Base-by-base conservation (phyloP, 345 rosid species). In the Psidium guajava region DNA sequence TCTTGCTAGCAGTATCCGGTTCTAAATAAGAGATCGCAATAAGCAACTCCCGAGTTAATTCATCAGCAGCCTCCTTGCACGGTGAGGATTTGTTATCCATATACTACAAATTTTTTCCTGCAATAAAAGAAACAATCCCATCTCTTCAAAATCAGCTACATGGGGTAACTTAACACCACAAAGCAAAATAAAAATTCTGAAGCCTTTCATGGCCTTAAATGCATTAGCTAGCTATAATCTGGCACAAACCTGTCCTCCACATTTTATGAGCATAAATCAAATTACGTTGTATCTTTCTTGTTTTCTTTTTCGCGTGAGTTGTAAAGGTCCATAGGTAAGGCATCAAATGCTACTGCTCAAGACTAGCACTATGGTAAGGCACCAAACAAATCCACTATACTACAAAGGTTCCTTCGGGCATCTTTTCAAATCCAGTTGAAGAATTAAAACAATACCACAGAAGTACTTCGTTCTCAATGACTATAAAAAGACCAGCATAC, bases 21-120 rank as follows among this genome's bases (percentile, higher is more conserved):
- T 52, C 21, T 15, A n/a, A 83, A 59, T 74, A 24, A 25, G 87
- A 86, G 69, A 83, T 86, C 6, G 85, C 85, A 2, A 86, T 86
- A 59, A 86, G 87, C 27, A 54, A 73, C 83, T 86, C 85, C 53
- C 87, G 85, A 32, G 83, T 64, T 82, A 83, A 49, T 40, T 82
- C 87, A 55, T 53, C 51, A 22, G 82, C 81, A 44, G 83, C 81
- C 85, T 86, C 82, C 82, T 54, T 52, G 61, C 10, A 27, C 14
- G 82, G 73, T 40, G 85, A 13, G 27, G 85, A 18, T 42, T 86
- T 77, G 44, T 18, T 57, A 73, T 80, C 86, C 86, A 85, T 85
- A 16, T 75, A 75, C 57, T 24, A 25, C 27, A 25, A 18, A 32
- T 16, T 54, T 75, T 7, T 85, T 52, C 36, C 52, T 57, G 83